Conservation (phyloP, 2,329 filamentous ascomycete species). For the Coleophoma eucalyptorum region DNA sequence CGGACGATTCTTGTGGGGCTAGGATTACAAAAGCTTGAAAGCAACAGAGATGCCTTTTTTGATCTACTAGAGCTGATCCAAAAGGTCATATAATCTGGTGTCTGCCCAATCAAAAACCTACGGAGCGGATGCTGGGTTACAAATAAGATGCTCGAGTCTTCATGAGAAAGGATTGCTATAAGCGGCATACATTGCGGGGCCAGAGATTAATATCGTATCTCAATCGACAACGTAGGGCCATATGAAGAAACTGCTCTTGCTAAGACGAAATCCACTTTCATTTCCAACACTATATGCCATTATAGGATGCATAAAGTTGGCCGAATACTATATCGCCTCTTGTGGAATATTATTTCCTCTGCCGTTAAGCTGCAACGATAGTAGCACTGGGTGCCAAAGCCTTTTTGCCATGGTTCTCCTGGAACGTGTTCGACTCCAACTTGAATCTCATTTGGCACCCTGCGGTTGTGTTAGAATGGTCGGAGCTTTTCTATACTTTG, state of each 20-base stretch:
- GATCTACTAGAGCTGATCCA: constrained; percentile 61
- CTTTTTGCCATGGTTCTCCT: constrained; percentile 13
- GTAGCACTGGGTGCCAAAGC: constrained; percentile 21
- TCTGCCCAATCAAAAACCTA: neutral
- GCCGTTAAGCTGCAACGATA: constrained; percentile 15
- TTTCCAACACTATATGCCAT: neutral
- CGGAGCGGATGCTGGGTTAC: too few species aligned
- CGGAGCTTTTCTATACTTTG: too few species aligned
- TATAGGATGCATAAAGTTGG: too few species aligned
- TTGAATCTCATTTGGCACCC: constrained; percentile 27
- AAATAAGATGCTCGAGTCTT: neutral
- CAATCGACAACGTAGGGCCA: too few species aligned
- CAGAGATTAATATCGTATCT: neutral
- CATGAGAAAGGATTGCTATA: too few species aligned
- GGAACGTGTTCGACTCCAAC: constrained; percentile 19
- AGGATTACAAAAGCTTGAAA: constrained; percentile 46
- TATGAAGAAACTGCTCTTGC: too few species aligned
- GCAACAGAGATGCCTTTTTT: constrained; percentile 53
- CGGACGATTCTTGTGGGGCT: constrained; percentile 60
- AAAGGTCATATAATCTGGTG: constrained; percentile 36
- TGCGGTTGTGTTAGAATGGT: constrained; percentile 6
- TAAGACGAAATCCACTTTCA: too few species aligned
- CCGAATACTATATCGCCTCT: too few species aligned
- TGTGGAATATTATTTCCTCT: too few species aligned
- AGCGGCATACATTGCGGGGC: neutral